Conservation (phyloP, 768 basidiomycete genomes). For the Artomyces pyxidatus region DNA sequence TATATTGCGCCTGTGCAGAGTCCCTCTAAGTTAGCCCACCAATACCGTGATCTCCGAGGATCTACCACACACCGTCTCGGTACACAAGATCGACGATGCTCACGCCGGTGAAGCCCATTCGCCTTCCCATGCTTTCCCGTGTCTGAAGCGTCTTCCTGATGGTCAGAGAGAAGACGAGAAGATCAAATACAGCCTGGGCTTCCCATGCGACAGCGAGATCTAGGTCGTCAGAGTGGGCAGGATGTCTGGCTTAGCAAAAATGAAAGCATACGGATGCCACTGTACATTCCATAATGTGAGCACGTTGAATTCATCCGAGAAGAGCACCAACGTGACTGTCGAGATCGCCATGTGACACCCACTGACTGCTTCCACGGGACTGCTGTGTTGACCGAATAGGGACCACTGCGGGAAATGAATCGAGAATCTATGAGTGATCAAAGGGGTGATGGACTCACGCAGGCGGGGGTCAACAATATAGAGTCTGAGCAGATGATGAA, state of each 20-base stretch:
- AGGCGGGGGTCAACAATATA: conserved; percentile 24
- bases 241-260: no score
- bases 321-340: conserved; percentile 19
- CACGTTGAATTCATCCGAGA: not conserved
- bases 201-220: conserved; percentile 40
- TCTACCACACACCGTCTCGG: conserved; percentile 37
- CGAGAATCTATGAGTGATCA: not conserved
- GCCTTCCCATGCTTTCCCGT: conserved; percentile 22
- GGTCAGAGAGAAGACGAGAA: conserved; percentile 38
- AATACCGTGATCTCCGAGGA: not conserved
- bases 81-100: conserved; percentile 35
- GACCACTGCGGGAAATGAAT: conserved; percentile 30
- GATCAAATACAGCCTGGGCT: conserved; percentile 41
- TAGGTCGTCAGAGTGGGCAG: no score
- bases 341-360: conserved; percentile 18
- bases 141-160: conserved; percentile 34
- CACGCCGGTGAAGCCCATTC: conserved; percentile 19
- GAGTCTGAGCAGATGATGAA: conserved; percentile 28
- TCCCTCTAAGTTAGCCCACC: not conserved
- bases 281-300: not conserved
- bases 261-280: conserved; percentile 17
- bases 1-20: conserved; percentile 40
- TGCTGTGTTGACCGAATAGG: conserved; percentile 28
- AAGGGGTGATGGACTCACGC: conserved; percentile 30
- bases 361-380: not conserved